These are phyloP conservation scores for Pythium apleroticum DNA, from an alignment of 352 stramenopile genomes.

Conservation along the genomic window DNA sequence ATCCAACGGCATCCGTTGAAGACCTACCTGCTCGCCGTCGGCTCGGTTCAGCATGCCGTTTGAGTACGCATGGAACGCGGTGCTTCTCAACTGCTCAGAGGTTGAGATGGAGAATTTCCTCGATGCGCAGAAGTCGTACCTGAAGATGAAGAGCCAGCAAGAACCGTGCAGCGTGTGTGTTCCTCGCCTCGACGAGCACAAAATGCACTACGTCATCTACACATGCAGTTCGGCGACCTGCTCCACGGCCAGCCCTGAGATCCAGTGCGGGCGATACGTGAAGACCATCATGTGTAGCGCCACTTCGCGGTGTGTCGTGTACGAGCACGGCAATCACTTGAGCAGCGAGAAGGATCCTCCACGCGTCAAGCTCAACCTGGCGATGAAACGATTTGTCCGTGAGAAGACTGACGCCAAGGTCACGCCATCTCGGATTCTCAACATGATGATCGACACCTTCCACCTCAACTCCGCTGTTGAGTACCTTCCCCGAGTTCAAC, in stretches of 20 bases:
- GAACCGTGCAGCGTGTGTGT: conserved; percentile 4
- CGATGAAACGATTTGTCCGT: conserved; percentile 3
- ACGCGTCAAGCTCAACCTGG: neutral
- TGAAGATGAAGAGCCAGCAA: conserved; percentile 8
- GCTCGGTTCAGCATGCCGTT: conserved; percentile 13
- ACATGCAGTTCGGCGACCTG: neutral
- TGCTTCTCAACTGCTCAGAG: conserved; percentile 2
- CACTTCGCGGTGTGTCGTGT: neutral
- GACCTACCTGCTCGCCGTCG: too few relatives aligned
- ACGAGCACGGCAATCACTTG: neutral
- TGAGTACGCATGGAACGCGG: conserved; percentile 3
- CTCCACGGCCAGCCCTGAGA: neutral
- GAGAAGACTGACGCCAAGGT: neutral
- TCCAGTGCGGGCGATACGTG: neutral
- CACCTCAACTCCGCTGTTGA: neutral
- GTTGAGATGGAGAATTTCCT: neutral
- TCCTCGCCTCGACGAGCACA: neutral
- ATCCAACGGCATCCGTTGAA: neutral
- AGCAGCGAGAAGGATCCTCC: neutral
- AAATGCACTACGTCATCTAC: conserved; percentile 9
- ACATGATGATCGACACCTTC: neutral
- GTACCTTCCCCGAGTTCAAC: neutral
- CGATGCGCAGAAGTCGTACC: conserved; percentile 7
- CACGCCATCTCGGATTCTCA: conserved; percentile 2
- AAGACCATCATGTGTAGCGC: neutral